Conservation (phyloP, 2,329 filamentous ascomycete species). For the Clonostachys byssicola region DNA sequence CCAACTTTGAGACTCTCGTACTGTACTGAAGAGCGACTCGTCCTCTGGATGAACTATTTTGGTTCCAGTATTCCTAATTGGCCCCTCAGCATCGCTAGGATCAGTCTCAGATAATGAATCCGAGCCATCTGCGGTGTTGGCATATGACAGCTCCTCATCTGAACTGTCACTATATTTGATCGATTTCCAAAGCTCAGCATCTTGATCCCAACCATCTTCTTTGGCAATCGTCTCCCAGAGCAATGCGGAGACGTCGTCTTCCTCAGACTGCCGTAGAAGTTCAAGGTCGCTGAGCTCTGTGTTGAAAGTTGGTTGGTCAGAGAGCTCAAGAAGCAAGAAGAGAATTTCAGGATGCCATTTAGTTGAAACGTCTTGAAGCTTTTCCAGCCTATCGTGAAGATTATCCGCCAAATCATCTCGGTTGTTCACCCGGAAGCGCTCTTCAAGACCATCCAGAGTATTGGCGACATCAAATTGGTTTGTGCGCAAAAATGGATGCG, state of each 20-base stretch:
- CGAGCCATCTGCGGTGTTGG: not conserved
- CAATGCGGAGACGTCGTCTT: constrained; percentile 42
- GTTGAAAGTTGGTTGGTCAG: constrained; percentile 72
- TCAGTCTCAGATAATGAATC: constrained; percentile 21
- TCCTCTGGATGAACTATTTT: constrained; percentile 25
- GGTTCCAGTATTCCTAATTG: not conserved
- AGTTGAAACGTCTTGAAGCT: constrained; percentile 17
- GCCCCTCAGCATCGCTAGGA: constrained; percentile 16
- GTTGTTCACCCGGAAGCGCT: constrained; percentile 79
- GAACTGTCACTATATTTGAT: constrained; percentile 67
- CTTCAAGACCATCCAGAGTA: constrained; percentile 68
- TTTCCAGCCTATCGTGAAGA: constrained; percentile 42
- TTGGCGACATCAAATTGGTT: constrained; percentile 72
- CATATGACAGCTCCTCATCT: constrained; percentile 36
- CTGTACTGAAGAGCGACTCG: constrained; percentile 18
- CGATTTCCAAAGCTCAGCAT: constrained; percentile 65
- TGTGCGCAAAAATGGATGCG: constrained; percentile 57
- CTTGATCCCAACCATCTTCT: constrained; percentile 68
- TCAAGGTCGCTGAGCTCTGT: constrained; percentile 62
- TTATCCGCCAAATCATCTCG: constrained; percentile 76
- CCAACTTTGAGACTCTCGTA: constrained; percentile 28
- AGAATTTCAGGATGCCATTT: constrained; percentile 78
- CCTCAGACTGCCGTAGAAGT: constrained; percentile 35
- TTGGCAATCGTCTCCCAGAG: constrained; percentile 77
- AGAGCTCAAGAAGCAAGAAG: constrained; percentile 74